Conservation (phyloP, 768 basidiomycete genomes). For the Trametes cingulata region DNA sequence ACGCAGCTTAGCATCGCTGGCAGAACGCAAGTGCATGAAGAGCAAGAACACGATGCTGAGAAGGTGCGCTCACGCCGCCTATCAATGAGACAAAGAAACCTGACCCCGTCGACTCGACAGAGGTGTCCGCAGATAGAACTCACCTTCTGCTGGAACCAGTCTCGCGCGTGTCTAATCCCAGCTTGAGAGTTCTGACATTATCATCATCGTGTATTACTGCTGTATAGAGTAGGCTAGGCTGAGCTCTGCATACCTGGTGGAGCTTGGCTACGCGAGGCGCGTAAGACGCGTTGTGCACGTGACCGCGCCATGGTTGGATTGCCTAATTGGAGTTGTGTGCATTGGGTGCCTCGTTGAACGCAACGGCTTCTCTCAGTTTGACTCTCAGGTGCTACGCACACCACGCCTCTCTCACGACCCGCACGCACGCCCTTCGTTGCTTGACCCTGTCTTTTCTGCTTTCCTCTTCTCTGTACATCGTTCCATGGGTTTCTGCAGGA, state of each 20-base stretch:
- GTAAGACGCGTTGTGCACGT: conserved; percentile 19
- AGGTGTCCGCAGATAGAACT: not conserved
- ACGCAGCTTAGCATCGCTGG: too few species aligned
- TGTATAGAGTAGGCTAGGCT: too few species aligned
- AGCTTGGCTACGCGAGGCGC: not conserved
- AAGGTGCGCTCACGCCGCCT: too few species aligned
- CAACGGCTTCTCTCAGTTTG: not conserved
- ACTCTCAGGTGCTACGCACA: not conserved
- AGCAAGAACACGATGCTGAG: too few species aligned
- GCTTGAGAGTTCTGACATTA: not conserved
- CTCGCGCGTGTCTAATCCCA: not conserved
- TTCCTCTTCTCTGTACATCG: conserved; percentile 5
- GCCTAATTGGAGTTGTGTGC: conserved; percentile 12
- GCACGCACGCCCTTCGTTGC: not conserved
- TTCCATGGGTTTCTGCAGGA: conserved; percentile 79
- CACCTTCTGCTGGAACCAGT: not conserved
- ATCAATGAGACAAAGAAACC: not conserved
- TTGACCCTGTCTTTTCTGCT: conserved; percentile 11
- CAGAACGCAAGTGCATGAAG: too few species aligned
- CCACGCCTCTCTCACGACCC: conserved; percentile 4
- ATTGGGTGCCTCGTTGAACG: conserved; percentile 12
- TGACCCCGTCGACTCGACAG: conserved; percentile 33
- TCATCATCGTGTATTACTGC: not conserved
- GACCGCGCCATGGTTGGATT: conserved; percentile 24
- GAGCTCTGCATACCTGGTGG: too few species aligned